Conservation (phyloP, 179 eudicot genomes). For the Vitellaria paradoxa region DNA sequence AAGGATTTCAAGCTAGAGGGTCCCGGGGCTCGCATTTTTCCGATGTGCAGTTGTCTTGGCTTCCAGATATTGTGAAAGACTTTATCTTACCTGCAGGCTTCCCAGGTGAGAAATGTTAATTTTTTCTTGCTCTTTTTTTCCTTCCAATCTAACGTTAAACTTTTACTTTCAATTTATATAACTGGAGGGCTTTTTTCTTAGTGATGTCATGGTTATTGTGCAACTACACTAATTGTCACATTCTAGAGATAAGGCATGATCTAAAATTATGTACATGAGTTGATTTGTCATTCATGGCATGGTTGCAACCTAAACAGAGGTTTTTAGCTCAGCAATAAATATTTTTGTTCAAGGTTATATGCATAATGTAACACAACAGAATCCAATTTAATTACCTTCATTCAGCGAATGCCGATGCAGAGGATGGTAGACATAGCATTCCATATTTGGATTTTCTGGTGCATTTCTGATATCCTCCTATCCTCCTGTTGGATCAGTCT, state of each 20-base stretch:
- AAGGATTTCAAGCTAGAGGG: slow-evolving; percentile 26
- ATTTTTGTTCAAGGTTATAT: neutral
- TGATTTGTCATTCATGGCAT: neutral
- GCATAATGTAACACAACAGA: neutral
- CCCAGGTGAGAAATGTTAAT: slow-evolving; percentile 50
- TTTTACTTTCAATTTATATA: neutral
- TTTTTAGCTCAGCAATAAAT: neutral
- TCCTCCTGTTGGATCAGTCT: neutral
- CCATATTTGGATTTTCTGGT: neutral
- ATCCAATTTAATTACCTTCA: neutral
- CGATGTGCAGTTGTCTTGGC: slow-evolving; percentile 45
- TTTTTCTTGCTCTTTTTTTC: neutral
- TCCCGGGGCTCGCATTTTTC: slow-evolving; percentile 25
- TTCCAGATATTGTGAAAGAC: slow-evolving; percentile 61
- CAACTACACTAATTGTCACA: neutral
- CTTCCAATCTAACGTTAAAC: neutral
- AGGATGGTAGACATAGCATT: neutral
- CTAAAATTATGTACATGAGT: neutral
- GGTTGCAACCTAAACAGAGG: neutral
- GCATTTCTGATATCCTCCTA: neutral
- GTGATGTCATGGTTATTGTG: neutral
- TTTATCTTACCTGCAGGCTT: slow-evolving; percentile 82
- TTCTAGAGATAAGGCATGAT: neutral
- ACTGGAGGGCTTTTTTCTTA: neutral
- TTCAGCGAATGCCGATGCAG: neutral